Percentiles rank a stretch among this genome's conserved stretches.
These are phyloP conservation scores for Coelastrella sp. DNA, from an alignment of 139 green algal genomes.

Conservation along the genomic window DNA sequence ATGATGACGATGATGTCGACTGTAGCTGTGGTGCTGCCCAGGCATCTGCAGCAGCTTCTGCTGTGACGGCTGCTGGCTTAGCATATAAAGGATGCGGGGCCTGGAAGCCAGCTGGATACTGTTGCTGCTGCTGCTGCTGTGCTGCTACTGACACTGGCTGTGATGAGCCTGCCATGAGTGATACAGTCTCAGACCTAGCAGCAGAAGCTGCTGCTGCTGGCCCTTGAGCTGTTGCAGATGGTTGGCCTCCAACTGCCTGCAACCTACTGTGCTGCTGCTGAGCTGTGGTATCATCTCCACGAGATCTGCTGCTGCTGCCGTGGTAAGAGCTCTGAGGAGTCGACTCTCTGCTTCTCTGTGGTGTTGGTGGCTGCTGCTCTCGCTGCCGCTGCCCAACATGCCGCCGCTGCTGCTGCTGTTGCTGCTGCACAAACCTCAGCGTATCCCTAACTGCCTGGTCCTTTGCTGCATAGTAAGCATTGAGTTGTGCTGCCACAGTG, in stretches of 20 bases:
- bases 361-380: neutral
- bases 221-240: conserved; percentile 2
- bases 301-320: conserved; percentile 9
- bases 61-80: neutral
- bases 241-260: neutral
- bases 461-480: neutral
- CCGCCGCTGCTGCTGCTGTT: conserved; percentile 7
- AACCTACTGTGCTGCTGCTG: neutral
- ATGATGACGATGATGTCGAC: neutral
- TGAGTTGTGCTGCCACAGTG: neutral
- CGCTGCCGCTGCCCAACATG: neutral
- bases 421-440: neutral
- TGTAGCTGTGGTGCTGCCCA: neutral
- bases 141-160: no score
- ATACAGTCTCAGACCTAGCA: neutral
- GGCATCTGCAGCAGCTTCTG: neutral
- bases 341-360: conserved; percentile 16
- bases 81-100: neutral
- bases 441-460: neutral
- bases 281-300: no score
- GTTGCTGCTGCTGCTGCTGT: neutral
- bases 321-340: no score
- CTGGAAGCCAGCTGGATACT: neutral
- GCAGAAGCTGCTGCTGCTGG: neutral
- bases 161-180: no score